These are phyloP conservation scores for Nannizziopsis barbatae DNA, from an alignment of 2,329 filamentous ascomycete genomes.

Conservation along the genomic window DNA sequence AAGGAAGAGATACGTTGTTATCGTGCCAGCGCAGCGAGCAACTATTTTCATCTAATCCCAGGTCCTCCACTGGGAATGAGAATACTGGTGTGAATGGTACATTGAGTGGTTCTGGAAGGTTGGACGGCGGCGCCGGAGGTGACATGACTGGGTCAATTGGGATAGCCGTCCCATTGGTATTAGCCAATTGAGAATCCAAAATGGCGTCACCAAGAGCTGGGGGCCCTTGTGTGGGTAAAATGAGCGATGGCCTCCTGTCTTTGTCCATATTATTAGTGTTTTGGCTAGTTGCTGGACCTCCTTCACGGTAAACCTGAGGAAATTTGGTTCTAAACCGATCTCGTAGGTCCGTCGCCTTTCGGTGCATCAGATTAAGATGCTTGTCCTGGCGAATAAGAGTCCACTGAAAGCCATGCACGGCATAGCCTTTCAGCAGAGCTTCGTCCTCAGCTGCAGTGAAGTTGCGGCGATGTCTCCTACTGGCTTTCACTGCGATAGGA, in stretches of 20 bases:
- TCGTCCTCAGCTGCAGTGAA: conserved; percentile 50
- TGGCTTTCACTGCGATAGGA: conserved; percentile 35
- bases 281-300: conserved; percentile 31
- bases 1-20: conserved; percentile 29
- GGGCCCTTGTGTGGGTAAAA: no score
- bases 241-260: neutral
- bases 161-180: conserved; percentile 6
- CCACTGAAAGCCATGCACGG: conserved; percentile 50
- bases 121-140: conserved; percentile 25
- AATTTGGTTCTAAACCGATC: conserved; percentile 52
- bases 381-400: conserved; percentile 47
- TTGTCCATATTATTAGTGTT: conserved; percentile 13
- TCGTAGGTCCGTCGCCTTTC: conserved; percentile 48
- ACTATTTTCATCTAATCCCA: conserved; percentile 14
- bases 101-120: conserved; percentile 13
- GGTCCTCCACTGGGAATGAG: conserved; percentile 28
- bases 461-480: conserved; percentile 43
- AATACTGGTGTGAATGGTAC: conserved; percentile 15
- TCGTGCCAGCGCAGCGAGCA: conserved; percentile 25
- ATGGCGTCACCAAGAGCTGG: no score
- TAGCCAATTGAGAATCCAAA: neutral
- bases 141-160: conserved; percentile 26
- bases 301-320: conserved; percentile 44
- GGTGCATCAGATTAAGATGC: conserved; percentile 40
- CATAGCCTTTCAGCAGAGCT: conserved; percentile 48